phyloP scores from a whole-genome alignment of 345 rosid genomes.

The Pelargonium nanum region DNA sequence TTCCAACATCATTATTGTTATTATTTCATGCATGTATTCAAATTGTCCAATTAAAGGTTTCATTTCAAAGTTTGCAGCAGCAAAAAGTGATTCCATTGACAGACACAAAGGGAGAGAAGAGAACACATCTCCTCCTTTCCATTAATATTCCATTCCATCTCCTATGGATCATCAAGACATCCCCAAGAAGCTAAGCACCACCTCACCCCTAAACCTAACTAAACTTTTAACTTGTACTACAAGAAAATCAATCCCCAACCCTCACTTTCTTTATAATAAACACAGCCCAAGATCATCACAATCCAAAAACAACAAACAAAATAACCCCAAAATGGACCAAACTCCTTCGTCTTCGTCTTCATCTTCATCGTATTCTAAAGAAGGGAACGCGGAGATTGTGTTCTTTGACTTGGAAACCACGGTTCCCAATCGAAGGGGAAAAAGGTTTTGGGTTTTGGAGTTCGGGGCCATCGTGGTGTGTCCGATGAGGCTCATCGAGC shows the following conservation, averaged over 20 bases:
- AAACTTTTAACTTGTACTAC: slow-evolving; percentile 29
- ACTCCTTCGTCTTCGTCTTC: not conserved
- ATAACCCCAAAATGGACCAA: slow-evolving; percentile 18
- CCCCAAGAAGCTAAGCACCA: slow-evolving; percentile 27
- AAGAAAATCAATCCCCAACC: slow-evolving; percentile 37
- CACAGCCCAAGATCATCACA: slow-evolving; percentile 1
- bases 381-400: slow-evolving; percentile 31
- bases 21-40: too few species aligned
- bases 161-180: too few species aligned
- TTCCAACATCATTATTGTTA: too few species aligned
- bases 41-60: too few species aligned
- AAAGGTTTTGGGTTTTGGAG: slow-evolving; percentile 59
- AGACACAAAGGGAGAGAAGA: not conserved
- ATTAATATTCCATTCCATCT: slow-evolving; percentile 18
- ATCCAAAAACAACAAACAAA: not conserved
- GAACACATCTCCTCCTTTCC: slow-evolving; percentile 19
- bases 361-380: too few species aligned
- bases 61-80: too few species aligned
- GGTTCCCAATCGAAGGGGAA: slow-evolving; percentile 51
- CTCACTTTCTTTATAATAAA: slow-evolving; percentile 3
- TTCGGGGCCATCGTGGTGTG: slow-evolving; percentile 83
- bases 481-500: slow-evolving; percentile 52
- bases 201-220: slow-evolving; percentile 18
- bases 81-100: too few species aligned
- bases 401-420: slow-evolving; percentile 86